Evolutionary conservation across 2,329 filamentous ascomycete genomes (phyloP), one percentile per base, ranked within the genome.

Genomic region (Bipolaris victoriae): DNA sequence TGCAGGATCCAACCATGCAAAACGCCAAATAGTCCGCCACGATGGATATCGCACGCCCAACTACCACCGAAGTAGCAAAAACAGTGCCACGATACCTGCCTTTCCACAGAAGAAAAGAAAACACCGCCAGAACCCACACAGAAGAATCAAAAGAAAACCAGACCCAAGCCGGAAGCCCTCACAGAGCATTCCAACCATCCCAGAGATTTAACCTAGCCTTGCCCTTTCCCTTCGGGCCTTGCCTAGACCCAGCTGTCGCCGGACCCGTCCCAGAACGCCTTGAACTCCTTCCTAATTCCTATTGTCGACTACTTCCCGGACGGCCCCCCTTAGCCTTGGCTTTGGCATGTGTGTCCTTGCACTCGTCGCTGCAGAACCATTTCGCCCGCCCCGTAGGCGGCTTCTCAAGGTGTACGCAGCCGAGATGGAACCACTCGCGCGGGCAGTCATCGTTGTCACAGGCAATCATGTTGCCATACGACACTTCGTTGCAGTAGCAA

Each of bases 381-480:
- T 77, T 77, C 24, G 72, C 69, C 37, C 70, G 62, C n/a, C 67
- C 65, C 15, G 80, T 79, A 0, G 86, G 86, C 63, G 86, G 83
- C 64, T 83, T 82, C 41, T 82, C 84, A 66, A 89, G 76, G 18
- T 85, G 84, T 49, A 88, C 85, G 65, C 86, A 89, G 39, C 82
- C 84, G 72, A 87, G 81, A 78, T 89, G 86, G 73, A 89, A 89
- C 86, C 86, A 89, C 70, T 89, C 86, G 61, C 84, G 83, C 11
- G 83, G 81, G 75, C 86, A 89, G 55, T 81, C 78, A 36, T 86
- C 84, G 69, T 88, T 88, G 71, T 89, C 86, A 67, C 86, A 89
- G 11, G 85, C 86, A 39, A 89, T 84, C 86, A 89, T 89, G 67
- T 87, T 84, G 16, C 86, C 86, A 68, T 87, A 88, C 61, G 82